A percentile compares a stretch with the other conserved stretches of the same genome.
phyloP scores from a whole-genome alignment of 2,329 filamentous ascomycete genomes.

The Alternaria rosae region DNA sequence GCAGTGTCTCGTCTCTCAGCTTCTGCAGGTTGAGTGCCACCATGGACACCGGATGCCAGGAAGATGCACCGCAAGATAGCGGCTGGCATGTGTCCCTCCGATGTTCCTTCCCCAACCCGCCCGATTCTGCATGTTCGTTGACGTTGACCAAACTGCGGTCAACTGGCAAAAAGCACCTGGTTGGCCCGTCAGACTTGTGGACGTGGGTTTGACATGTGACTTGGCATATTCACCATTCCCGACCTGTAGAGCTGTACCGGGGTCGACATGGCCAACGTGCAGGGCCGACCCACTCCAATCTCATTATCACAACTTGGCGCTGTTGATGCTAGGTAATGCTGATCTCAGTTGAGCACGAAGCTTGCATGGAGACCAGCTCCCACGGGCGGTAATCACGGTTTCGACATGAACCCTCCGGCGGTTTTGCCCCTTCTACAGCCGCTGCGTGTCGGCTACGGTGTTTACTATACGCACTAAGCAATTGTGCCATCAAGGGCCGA shows the following conservation, averaged over 20 bases:
- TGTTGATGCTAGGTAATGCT: conserved; percentile 9
- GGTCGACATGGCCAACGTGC: conserved; percentile 11
- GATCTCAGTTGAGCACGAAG: conserved; percentile 9
- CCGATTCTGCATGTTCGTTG: not conserved
- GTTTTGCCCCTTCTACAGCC: conserved; percentile 5
- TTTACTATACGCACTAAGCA: conserved; percentile 4
- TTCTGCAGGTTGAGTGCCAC: conserved; percentile 11
- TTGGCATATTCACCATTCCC: conserved; percentile 10
- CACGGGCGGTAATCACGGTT: conserved; percentile 6
- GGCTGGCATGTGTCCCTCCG: not conserved
- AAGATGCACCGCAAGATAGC: not conserved
- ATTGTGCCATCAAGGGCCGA: not conserved
- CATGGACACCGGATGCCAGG: conserved; percentile 5
- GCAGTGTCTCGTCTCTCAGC: not conserved
- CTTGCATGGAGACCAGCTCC: conserved; percentile 6
- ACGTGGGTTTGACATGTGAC: conserved; percentile 3
- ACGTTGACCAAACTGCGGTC: conserved; percentile 1
- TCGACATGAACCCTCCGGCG: conserved; percentile 10
- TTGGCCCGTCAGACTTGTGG: not conserved
- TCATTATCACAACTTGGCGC: conserved; percentile 7
- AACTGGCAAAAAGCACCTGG: conserved; percentile 7
- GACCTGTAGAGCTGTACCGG: not conserved
- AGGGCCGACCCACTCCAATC: conserved; percentile 9
- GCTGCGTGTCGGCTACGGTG: conserved; percentile 1
- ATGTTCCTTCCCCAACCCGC: not conserved